These are phyloP conservation scores for Sphaerobolus stellatus DNA, from an alignment of 1,284 basidiomycete species.

Conservation along the genomic window DNA sequence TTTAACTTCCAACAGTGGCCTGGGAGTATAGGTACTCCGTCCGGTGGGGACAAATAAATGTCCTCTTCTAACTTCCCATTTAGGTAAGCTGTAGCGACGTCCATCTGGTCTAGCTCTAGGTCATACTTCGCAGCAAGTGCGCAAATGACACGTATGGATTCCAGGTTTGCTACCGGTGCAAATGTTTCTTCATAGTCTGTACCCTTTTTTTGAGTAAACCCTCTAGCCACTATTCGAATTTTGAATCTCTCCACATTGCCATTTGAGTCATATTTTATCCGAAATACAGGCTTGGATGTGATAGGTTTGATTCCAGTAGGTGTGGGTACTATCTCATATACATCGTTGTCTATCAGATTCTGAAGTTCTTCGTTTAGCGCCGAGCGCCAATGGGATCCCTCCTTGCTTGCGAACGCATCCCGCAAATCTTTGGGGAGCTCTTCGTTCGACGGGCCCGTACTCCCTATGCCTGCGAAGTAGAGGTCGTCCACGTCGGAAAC, in stretches of 20 bases:
- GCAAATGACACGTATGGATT: too few relatives aligned
- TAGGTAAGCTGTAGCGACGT: conserved; percentile 49
- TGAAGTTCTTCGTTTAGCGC: too few relatives aligned
- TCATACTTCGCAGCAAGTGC: too few relatives aligned
- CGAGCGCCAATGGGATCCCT: too few relatives aligned
- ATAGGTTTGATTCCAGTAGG: conserved; percentile 25
- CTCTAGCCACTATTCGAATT: conserved; percentile 36
- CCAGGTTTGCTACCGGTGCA: conserved; percentile 38
- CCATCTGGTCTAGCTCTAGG: too few relatives aligned
- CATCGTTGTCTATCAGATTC: too few relatives aligned
- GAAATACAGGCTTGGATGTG: conserved; percentile 30
- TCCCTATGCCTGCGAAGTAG: too few relatives aligned
- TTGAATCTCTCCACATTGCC: conserved; percentile 36
- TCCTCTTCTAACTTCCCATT: conserved; percentile 37
- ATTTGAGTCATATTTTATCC: conserved; percentile 29
- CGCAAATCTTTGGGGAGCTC: too few relatives aligned
- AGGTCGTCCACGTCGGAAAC: too few relatives aligned
- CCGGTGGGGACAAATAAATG: conserved; percentile 40
- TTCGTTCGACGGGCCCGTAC: too few relatives aligned
- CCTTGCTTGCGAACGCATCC: too few relatives aligned
- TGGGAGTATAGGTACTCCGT: conserved; percentile 31
- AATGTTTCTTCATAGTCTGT: conserved; percentile 42
- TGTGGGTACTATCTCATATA: conserved; percentile 32
- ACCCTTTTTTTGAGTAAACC: conserved; percentile 39
- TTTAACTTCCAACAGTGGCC: conserved; percentile 33